Evolutionary conservation across 2,329 filamentous ascomycete species (phyloP).

Genomic region (Ophiosphaerella herpotricha): DNA sequence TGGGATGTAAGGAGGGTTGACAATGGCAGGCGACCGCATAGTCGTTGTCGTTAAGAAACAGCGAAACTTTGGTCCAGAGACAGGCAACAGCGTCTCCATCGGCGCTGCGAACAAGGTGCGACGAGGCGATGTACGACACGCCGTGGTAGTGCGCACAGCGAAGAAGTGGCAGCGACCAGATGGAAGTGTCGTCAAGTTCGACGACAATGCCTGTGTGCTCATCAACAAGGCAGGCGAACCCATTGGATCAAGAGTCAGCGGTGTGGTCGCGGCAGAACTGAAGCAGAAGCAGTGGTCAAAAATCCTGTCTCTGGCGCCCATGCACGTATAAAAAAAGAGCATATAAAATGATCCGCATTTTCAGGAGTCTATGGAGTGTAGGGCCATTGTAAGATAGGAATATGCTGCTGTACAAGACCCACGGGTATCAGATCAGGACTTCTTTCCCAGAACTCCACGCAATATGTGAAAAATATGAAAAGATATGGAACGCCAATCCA

Average conservation of each 20-base stretch:
- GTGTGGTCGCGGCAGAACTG: conserved; percentile 87
- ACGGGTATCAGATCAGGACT: conserved; percentile 40
- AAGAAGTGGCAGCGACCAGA: conserved; percentile 88
- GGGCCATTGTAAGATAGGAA: conserved; percentile 31
- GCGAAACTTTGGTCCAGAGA: conserved; percentile 73
- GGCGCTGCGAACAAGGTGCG: conserved; percentile 88
- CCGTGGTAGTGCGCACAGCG: conserved; percentile 87
- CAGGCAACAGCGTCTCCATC: conserved; percentile 71
- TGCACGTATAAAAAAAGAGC: conserved; percentile 63
- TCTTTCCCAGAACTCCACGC: conserved; percentile 34
- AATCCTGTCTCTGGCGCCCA: conserved; percentile 92
- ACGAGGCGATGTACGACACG: conserved; percentile 93
- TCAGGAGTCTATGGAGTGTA: conserved; percentile 24
- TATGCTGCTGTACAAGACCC: conserved; percentile 38
- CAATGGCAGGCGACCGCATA: conserved; percentile 80
- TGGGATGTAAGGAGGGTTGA: conserved; percentile 11
- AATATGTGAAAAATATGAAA: conserved; percentile 17
- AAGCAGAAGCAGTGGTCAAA: conserved; percentile 96
- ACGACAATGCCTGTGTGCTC: conserved; percentile 96
- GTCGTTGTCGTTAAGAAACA: conserved; percentile 98
- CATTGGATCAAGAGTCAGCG: conserved; percentile 75
- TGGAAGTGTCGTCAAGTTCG: conserved; percentile 88
- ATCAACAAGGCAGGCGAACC: conserved; percentile 97
- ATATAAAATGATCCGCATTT: conserved; percentile 19
- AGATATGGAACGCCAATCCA: conserved; percentile 35